phyloP scores from a whole-genome alignment of 202 grass and related monocot genomes.

The Carex arenaria region DNA sequence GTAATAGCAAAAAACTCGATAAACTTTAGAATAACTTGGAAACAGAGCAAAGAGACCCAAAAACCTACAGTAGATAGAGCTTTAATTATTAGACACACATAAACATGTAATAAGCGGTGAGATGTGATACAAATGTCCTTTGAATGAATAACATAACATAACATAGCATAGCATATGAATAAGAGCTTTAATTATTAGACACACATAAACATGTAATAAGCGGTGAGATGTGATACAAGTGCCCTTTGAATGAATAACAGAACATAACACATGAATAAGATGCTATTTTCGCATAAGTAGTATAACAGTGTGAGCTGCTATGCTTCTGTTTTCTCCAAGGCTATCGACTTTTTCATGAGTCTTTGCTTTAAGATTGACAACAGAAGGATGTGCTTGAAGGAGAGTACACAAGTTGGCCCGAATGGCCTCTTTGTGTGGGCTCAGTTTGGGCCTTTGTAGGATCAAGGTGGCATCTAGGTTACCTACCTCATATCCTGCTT shows the following conservation, averaged over 20 bases:
- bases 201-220: too few species aligned
- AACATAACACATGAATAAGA: neutral
- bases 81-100: neutral
- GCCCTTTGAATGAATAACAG: too few species aligned
- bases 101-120: too few species aligned
- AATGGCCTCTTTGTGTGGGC: constrained; percentile 91
- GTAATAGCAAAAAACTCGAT: too few species aligned
- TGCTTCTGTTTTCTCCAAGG: constrained; percentile 96
- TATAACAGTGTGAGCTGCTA: constrained; percentile 94
- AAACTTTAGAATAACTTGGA: constrained; percentile 5
- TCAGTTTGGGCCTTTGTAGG: constrained; percentile 93
- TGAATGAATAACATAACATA: neutral
- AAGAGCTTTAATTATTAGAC: neutral
- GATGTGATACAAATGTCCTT: too few species aligned
- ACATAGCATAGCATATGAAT: neutral
- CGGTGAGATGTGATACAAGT: too few species aligned
- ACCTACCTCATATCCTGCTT: constrained; percentile 87
- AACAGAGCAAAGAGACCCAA: constrained; percentile 7
- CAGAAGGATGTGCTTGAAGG: constrained; percentile 72
- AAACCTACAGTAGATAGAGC: neutral
- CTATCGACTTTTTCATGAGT: constrained; percentile 97
- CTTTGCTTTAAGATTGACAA: constrained; percentile 97
- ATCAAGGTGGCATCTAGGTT: constrained; percentile 96
- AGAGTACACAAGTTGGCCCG: constrained; percentile 74
- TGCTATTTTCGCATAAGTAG: constrained; percentile 76